phyloP scores from a whole-genome alignment of 2,329 filamentous ascomycete species.

The Biscogniauxia marginata region DNA sequence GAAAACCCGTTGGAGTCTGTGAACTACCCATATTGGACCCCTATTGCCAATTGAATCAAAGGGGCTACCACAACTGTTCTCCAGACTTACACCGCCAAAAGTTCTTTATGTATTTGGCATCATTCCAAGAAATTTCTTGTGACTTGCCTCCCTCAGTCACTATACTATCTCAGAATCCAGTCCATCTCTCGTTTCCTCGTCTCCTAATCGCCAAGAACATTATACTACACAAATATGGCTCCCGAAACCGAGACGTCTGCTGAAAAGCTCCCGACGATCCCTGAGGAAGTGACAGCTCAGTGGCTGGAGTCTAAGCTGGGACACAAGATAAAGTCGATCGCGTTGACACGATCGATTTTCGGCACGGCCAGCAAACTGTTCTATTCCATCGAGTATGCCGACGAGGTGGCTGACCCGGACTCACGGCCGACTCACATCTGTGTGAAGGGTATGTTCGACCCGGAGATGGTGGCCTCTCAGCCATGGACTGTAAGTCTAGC shows the following conservation, averaged over 20 bases:
- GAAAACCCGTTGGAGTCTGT: not conserved
- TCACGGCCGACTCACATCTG: conserved; percentile 29
- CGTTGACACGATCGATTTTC: conserved; percentile 22
- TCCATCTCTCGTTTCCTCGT: not conserved
- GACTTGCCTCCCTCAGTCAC: not conserved
- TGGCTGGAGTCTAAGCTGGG: conserved; percentile 30
- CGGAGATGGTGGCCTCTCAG: conserved; percentile 32
- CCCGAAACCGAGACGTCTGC: not conserved
- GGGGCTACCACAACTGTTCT: not conserved
- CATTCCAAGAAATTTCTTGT: not conserved
- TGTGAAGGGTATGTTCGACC: conserved; percentile 40
- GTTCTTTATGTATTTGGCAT: not conserved
- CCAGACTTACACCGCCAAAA: not conserved
- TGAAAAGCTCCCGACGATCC: conserved; percentile 24
- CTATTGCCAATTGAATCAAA: not conserved
- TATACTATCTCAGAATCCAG: not conserved
- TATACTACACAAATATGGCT: not conserved
- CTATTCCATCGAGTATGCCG: conserved; percentile 23
- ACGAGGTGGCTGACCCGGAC: conserved; percentile 11
- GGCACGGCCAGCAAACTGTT: conserved; percentile 32
- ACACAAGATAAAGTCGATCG: conserved; percentile 25
- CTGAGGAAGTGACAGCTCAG: conserved; percentile 23
- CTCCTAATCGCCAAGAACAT: not conserved
- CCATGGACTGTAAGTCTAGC: conserved; percentile 32
- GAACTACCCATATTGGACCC: not conserved